Percentiles rank a stretch among this genome's conserved stretches.
phyloP scores from a whole-genome alignment of 176 grass and related monocot genomes.

The Olyra latifolia region DNA sequence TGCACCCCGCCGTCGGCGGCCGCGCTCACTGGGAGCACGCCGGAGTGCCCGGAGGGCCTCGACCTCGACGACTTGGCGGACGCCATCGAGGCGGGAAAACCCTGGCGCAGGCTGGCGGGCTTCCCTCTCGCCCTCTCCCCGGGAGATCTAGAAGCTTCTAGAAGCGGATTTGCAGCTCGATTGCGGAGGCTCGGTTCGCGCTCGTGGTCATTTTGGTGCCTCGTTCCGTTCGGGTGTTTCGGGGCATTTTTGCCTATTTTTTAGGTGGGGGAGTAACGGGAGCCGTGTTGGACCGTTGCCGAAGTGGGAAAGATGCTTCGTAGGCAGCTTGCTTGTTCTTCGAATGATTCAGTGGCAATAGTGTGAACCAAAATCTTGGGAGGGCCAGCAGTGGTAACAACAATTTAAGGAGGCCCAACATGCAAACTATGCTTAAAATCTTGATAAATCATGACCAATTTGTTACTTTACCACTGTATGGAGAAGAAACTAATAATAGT shows the following conservation, averaged over 20 bases:
- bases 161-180: neutral
- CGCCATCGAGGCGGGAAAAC: constrained; percentile 41
- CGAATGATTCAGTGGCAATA: neutral
- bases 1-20: constrained; percentile 47
- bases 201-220: neutral
- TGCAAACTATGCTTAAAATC: too few species aligned
- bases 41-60: constrained; percentile 58
- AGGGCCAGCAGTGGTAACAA: too few species aligned
- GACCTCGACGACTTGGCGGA: constrained; percentile 82
- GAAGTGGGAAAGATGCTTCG: neutral
- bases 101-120: neutral
- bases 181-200: neutral
- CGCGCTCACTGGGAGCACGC: constrained; percentile 44
- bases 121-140: neutral
- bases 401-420: too few species aligned
- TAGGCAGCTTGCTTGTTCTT: neutral
- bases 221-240: neutral
- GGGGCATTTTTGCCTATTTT: neutral
- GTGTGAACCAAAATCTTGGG: too few species aligned
- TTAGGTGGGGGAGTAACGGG: neutral
- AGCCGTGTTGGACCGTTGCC: constrained; percentile 20
- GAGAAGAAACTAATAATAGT: too few species aligned
- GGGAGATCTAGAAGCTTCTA: constrained; percentile 22
- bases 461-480: too few species aligned
- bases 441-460: too few species aligned